Base-by-base conservation (phyloP, 441 rosid species). In the Biscutella laevigata region DNA sequence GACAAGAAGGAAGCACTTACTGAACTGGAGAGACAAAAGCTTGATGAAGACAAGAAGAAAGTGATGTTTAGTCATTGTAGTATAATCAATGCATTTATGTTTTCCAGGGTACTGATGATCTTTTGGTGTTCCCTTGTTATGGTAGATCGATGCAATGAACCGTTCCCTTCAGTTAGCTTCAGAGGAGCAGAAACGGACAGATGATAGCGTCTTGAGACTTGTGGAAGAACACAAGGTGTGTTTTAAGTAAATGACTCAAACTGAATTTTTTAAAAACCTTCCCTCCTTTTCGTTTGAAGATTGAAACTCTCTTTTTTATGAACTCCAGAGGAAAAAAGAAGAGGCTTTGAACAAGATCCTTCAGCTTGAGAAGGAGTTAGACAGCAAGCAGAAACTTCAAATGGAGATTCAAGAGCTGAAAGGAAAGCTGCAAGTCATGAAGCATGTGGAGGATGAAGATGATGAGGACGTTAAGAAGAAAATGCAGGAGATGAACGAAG, bases 381-480 rank as follows among this genome's bases (percentile, higher is more conserved):
- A 83, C 51, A 79, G 67, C 17, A 82, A 86, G 62, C 91, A 91
- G 70, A 85, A 83, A 77, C 57, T 91, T 65, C 83, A 91, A 64
- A 83, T 88, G 91, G 95, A 83, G 57, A 91, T 91, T 57, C 77
- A 78, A 70, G 96, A 88, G 52, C 58, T 88, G 47, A 86, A 77
- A 74, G 95, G 98, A 11, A 86, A 86, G 60, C 32, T 88, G 28
- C 73, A 74, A 67, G 95, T 91, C 68, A 75, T 83, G 86, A 72
- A 80, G 74, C 95, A 80, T 63, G 76, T 79, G 53, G 96, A 75
- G 29, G 82, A 82, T 67, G 74, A 74, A 40, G 85, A 88, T 71
- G 95, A 91, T 65, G 81, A 68, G 40, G 89, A 77, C 2, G 74
- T 83, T 6, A 74, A 83, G 62, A 58, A 73, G 53, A 71, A 73